Evolutionary conservation across 306 rosid genomes (phyloP).

Genomic region (Sicyos baderoa): DNA sequence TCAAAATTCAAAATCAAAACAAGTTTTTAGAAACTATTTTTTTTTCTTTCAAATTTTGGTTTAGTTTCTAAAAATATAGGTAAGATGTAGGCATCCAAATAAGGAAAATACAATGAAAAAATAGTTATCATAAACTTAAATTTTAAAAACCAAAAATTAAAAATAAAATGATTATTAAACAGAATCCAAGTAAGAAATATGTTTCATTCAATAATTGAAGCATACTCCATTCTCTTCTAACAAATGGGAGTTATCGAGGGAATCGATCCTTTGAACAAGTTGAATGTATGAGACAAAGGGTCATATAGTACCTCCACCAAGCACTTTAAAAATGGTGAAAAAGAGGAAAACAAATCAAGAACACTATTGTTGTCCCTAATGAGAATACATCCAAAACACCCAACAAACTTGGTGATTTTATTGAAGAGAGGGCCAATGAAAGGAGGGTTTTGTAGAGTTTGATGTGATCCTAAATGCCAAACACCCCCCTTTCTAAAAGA

Average conservation of each 20-base stretch:
- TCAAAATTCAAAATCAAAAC: too few relatives aligned
- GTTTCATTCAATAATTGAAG: too few relatives aligned
- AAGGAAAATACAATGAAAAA: too few relatives aligned
- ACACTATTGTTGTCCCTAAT: conserved; percentile 35
- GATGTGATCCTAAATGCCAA: conserved; percentile 42
- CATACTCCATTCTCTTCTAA: not conserved
- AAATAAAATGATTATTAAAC: too few relatives aligned
- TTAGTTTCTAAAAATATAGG: too few relatives aligned
- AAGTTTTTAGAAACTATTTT: too few relatives aligned
- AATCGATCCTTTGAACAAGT: not conserved
- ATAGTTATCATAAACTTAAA: too few relatives aligned
- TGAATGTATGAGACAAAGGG: not conserved
- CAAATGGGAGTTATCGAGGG: not conserved
- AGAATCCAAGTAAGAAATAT: too few relatives aligned
- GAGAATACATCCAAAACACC: conserved; percentile 53
- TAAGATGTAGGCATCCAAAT: too few relatives aligned
- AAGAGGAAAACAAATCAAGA: not conserved
- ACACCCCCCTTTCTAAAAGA: conserved; percentile 26
- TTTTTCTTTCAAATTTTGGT: too few relatives aligned
- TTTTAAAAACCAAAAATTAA: too few relatives aligned
- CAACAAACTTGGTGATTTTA: conserved; percentile 25
- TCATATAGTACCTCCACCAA: not conserved
- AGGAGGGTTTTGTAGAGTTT: conserved; percentile 22
- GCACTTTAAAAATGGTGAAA: not conserved
- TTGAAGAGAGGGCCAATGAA: not conserved